phyloP scores from a whole-genome alignment of 345 rosid genomes.

The Linum lewisii region DNA sequence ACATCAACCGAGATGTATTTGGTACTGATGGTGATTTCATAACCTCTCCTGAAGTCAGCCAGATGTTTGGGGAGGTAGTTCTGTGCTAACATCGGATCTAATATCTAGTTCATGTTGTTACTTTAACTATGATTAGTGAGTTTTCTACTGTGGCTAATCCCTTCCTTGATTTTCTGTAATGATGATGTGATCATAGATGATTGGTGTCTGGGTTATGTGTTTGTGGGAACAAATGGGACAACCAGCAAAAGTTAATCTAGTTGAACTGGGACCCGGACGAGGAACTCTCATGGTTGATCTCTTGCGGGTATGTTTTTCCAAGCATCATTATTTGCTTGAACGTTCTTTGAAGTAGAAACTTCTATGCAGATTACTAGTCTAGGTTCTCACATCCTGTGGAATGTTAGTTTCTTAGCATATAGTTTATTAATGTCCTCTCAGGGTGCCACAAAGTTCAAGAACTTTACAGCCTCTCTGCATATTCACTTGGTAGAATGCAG shows the following conservation, averaged over 20 bases:
- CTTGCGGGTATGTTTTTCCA: constrained; percentile 50
- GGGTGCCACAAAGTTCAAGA: constrained; percentile 69
- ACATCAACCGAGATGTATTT: constrained; percentile 84
- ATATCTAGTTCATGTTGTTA: not conserved
- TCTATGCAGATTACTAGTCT: too few species aligned
- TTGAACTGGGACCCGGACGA: constrained; percentile 93
- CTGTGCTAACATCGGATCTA: not conserved
- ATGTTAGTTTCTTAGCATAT: not conserved
- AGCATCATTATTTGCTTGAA: constrained; percentile 6
- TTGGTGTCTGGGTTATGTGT: constrained; percentile 89
- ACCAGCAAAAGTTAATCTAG: constrained; percentile 62
- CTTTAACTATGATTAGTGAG: not conserved
- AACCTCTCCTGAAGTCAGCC: constrained; percentile 96
- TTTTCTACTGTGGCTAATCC: not conserved
- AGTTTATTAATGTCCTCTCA: constrained; percentile 23
- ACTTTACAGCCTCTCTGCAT: constrained; percentile 69
- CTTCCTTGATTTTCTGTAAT: constrained; percentile 3
- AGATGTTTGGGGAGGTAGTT: constrained; percentile 89
- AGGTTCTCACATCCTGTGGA: too few species aligned
- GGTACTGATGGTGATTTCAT: constrained; percentile 93
- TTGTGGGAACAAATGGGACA: constrained; percentile 94
- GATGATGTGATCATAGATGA: constrained; percentile 40
- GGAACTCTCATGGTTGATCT: constrained; percentile 95
- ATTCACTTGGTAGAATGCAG: constrained; percentile 86
- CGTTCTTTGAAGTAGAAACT: constrained; percentile 2